Conservation (phyloP, 2,329 filamentous ascomycete species). For the Cercospora nicotianae region DNA sequence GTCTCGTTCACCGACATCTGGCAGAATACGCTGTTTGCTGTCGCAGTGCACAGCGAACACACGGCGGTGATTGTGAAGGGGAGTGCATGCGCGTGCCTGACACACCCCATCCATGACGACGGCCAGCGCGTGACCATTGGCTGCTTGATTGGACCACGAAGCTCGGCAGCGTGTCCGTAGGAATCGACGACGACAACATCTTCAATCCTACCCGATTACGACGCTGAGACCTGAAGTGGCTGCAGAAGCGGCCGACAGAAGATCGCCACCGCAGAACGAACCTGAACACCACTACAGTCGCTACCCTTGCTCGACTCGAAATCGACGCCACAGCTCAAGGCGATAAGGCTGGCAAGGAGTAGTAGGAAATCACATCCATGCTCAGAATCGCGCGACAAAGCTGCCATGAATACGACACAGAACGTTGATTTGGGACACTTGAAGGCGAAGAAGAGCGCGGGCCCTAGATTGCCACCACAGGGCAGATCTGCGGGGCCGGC, state of each 20-base stretch:
- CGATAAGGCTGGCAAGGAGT: background rate
- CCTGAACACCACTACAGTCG: background rate
- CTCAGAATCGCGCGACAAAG: background rate
- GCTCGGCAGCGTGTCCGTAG: background rate
- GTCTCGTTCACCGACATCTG: slow-evolving; percentile 1
- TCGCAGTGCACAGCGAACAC: background rate
- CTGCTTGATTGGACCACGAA: background rate
- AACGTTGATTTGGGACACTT: background rate
- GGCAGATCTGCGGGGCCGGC: slow-evolving; percentile 45
- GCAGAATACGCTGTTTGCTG: background rate
- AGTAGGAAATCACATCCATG: background rate
- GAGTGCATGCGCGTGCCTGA: background rate
- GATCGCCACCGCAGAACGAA: background rate
- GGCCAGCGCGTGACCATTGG: slow-evolving; percentile 5
- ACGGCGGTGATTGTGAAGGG: background rate
- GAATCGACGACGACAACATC: slow-evolving; percentile 2
- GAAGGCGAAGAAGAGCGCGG: slow-evolving; percentile 11
- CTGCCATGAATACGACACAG: slow-evolving; percentile 15
- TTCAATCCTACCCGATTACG: background rate
- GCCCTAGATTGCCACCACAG: background rate
- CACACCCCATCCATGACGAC: background rate
- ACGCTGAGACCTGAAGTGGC: background rate
- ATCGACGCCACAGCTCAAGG: background rate
- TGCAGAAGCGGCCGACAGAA: background rate
- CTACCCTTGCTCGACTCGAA: background rate